Percentiles rank a stretch among this genome's conserved stretches.
Conservation (phyloP, 1,284 basidiomycete species). For the Rhodofomes roseus region DNA sequence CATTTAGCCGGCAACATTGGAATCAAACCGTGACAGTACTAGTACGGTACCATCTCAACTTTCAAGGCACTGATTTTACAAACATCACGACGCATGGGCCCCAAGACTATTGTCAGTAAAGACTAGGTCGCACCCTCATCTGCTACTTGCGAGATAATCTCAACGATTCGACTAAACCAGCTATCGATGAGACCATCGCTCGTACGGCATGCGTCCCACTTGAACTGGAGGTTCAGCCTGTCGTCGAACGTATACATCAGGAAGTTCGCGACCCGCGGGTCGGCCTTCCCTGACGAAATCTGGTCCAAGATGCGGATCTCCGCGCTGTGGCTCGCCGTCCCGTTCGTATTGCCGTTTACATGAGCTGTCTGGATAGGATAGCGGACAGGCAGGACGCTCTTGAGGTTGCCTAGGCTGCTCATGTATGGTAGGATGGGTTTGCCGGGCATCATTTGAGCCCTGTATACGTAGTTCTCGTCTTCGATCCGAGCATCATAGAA, state of each 20-base stretch:
- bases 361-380: neutral
- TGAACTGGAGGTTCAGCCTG: conserved; percentile 3
- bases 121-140: neutral
- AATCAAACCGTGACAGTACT: no score
- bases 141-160: neutral
- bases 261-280: neutral
- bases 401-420: conserved; percentile 5
- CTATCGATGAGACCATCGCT: neutral
- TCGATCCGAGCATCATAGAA: neutral
- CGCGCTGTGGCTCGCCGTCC: neutral
- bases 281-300: neutral
- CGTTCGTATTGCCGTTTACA: neutral
- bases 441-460: neutral
- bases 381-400: neutral
- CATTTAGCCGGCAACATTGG: no score
- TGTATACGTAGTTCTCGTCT: neutral
- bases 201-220: neutral
- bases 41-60: no score
- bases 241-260: conserved; percentile 4
- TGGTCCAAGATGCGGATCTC: neutral
- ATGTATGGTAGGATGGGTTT: conserved; percentile 4
- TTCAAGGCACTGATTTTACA: no score
- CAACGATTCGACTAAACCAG: neutral
- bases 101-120: no score
- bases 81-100: no score